Base-by-base conservation (phyloP, 768 basidiomycete genomes). In the Podaxis mareebaensis region DNA sequence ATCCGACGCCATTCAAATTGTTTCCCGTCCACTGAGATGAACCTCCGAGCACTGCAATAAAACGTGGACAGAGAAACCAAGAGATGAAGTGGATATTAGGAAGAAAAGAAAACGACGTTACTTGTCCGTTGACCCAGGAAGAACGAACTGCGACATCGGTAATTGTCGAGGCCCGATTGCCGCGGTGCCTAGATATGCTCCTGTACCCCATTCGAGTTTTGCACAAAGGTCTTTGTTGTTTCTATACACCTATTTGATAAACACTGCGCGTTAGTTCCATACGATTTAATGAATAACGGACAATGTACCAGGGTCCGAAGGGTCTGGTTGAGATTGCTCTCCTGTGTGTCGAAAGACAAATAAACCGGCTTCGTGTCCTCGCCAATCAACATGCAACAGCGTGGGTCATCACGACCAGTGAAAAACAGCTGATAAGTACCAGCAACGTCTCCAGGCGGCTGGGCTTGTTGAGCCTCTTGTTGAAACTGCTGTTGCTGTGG, bases 361-460 rank as follows among this genome's bases (percentile, higher is more conserved):
- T 84, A 88, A 67, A 89, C 74, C 0, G 83, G 83, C 66, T 77
- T 81, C 36, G 76, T 77, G 73, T 84, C 85, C 69, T 87, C 83
- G 44, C 89, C 88, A 67, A 91, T 90, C 76, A 91, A 75, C 63
- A 85, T 80, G 71, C 86, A 88, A 63, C 79, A 81, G 60, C 89
- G 84, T 51, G 89, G 88, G 76, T 91, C 83, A 72, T 87, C 86
- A 70, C 78, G 78, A 60, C 88, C 86, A 53, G 88, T 87, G 79
- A 91, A 91, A 75, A 83, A 90, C 38, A 91, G 74, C 70, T 83
- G 76, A 73, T 80, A 88, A 64, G 81, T 77, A 63, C 78, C 76
- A 64, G 76, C 67, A 65, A 77, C 67, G 10, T 55, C 36, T n/a
- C 22, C 42, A 36, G 60, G 53, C 4, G 44, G 20, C 13, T 51